phyloP scores from a whole-genome alignment of 768 basidiomycete species.

The Psilocybe cubensis region DNA sequence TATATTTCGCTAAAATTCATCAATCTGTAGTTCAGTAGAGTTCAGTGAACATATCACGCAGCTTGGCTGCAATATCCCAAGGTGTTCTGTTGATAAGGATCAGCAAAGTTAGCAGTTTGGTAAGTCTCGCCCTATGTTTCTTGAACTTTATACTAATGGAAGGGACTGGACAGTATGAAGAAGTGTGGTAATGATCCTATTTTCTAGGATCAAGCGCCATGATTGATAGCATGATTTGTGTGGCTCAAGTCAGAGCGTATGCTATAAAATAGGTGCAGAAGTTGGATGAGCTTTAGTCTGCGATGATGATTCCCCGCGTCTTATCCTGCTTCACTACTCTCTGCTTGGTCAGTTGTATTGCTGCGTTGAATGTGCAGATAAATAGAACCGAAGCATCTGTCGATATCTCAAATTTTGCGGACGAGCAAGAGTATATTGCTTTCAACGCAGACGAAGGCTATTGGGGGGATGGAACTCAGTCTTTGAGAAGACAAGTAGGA shows the following conservation, averaged over 20 bases:
- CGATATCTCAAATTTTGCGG: neutral
- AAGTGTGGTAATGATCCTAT: too few relatives aligned
- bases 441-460: neutral
- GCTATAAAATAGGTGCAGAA: neutral
- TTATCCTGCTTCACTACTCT: neutral
- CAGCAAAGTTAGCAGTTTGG: neutral
- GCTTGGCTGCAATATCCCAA: neutral
- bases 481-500: neutral
- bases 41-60: neutral
- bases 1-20: too few relatives aligned
- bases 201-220: too few relatives aligned
- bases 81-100: neutral
- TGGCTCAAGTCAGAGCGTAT: neutral
- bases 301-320: neutral
- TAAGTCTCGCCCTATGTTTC: too few relatives aligned
- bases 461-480: neutral
- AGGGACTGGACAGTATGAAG: too few relatives aligned
- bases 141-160: too few relatives aligned
- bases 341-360: neutral
- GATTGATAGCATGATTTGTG: too few relatives aligned
- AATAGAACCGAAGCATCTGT: neutral
- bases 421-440: neutral
- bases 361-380: neutral
- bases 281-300: neutral
- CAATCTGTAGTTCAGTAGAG: too few relatives aligned